A percentile compares a stretch with the other conserved stretches of the same genome.
phyloP scores from a whole-genome alignment of 495 filamentous ascomycete species.

The Lentithecium fluviatile region DNA sequence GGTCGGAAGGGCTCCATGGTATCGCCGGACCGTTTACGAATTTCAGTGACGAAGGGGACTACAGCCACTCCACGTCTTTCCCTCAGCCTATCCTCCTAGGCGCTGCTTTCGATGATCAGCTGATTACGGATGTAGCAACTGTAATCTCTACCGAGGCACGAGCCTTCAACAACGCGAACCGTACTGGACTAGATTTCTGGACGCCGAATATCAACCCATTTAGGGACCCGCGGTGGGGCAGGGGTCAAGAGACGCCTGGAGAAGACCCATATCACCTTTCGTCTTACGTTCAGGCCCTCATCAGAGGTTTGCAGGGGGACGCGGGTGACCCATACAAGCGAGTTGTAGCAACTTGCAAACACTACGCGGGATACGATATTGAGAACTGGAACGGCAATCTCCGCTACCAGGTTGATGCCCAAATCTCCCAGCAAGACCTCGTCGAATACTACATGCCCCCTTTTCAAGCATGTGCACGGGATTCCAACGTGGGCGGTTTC shows the following conservation, averaged over 20 bases:
- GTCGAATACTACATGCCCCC: constrained; percentile 56
- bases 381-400: constrained; percentile 58
- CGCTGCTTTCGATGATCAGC: constrained; percentile 59
- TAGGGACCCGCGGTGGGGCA: constrained; percentile 46
- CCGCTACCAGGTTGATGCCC: constrained; percentile 57
- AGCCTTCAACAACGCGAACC: constrained; percentile 63
- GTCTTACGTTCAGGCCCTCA: constrained; percentile 58
- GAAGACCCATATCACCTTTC: constrained; percentile 60
- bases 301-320: constrained; percentile 61
- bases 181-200: constrained; percentile 61
- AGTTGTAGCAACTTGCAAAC: constrained; percentile 64
- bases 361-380: constrained; percentile 65
- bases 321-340: constrained; percentile 49
- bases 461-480: constrained; percentile 53
- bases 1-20: constrained; percentile 59
- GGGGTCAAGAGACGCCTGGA: constrained; percentile 56
- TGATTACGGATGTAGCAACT: constrained; percentile 57
- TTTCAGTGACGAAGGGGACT: constrained; percentile 52
- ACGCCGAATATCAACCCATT: constrained; percentile 71
- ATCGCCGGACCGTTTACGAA: constrained; percentile 54
- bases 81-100: constrained; percentile 60
- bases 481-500: constrained; percentile 56
- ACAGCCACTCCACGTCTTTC: constrained; percentile 61
- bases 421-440: constrained; percentile 56
- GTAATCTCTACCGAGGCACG: constrained; percentile 63